Evolutionary conservation across 2,329 filamentous ascomycete species (phyloP).

Genomic region (Diaporthe citri): DNA sequence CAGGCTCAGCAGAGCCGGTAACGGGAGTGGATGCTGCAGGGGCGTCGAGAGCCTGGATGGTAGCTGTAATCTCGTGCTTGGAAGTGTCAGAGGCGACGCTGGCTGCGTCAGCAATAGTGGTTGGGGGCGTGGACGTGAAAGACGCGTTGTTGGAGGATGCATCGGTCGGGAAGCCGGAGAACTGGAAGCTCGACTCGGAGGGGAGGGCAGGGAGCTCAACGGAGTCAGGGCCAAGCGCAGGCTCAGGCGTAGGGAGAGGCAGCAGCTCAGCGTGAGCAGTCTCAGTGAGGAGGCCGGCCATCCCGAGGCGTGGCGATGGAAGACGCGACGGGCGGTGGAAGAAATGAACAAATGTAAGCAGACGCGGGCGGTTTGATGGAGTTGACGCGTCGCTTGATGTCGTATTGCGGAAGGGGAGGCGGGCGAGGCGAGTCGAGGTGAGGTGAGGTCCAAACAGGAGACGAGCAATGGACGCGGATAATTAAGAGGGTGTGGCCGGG

Average conservation of each 20-base stretch:
- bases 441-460: slow-evolving; percentile 17
- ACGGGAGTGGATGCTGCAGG: slow-evolving; percentile 23
- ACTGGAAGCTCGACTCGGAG: slow-evolving; percentile 45
- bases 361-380: slow-evolving; percentile 8
- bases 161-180: slow-evolving; percentile 48
- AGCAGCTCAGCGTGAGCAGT: slow-evolving; percentile 26
- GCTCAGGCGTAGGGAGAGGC: slow-evolving; percentile 19
- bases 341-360: slow-evolving; percentile 3
- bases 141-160: slow-evolving; percentile 47
- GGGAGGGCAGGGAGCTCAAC: slow-evolving; percentile 39
- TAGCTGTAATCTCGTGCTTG: slow-evolving; percentile 43
- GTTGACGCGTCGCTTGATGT: slow-evolving; percentile 36
- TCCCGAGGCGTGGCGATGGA: slow-evolving; percentile 4
- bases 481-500: slow-evolving; percentile 30
- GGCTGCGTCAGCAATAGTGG: slow-evolving; percentile 49
- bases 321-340: slow-evolving; percentile 28
- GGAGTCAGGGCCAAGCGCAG: slow-evolving; percentile 22
- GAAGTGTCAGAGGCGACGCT: slow-evolving; percentile 48
- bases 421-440: not conserved
- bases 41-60: slow-evolving; percentile 30
- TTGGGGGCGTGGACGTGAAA: slow-evolving; percentile 50
- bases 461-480: slow-evolving; percentile 25
- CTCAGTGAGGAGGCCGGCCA: slow-evolving; percentile 35
- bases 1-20: slow-evolving; percentile 33
- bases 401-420: not conserved